Base-by-base conservation (phyloP, 2,329 filamentous ascomycete genomes). In the Microsporum ferrugineum region DNA sequence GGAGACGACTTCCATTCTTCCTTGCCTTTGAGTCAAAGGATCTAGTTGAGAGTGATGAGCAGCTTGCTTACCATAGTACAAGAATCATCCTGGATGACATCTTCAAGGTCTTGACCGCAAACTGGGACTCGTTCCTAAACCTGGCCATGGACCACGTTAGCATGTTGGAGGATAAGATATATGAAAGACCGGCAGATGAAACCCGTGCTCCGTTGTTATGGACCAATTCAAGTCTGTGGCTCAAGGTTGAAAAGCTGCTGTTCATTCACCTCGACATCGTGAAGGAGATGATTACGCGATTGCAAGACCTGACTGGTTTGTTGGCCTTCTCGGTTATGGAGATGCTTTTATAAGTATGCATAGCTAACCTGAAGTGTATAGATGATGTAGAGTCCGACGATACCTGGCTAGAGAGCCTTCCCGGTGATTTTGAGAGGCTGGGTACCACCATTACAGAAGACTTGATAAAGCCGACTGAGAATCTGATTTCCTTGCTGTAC, bases 131-230 rank as follows among this genome's bases (percentile, higher is more conserved):
- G 8, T 77, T 79, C 60, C 66, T 81, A 12, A 71, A 71, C 38
- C 71, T 73, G 8, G 78, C 75, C 23, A 75, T 77, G 65, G 77
- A 78, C 10, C 79, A 82, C 63, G 76, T 80, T 14, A 73, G 72
- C 17, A 78, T 81, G 43, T 70, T 81, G 61, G 76, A 79, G 66
- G 77, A 79, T 65, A 78, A 77, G 62, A 77, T 82, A 58, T 82
- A 80, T 61, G 80, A 81, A 36, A 77, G 78, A 38, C 80, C 80
- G 0, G 79, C 79, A 2, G 79, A 82, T 58, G 79, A 81, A 63
- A 77, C 74, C 7, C 72, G 79, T 1, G 79, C 79, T 0, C 78
- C 78, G 1, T 79, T 81, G 62, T 69, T 82, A 5, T 82, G 79
- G 78, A 73, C 71, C 10, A 80, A 81, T 64, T 77, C 77, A 29